A percentile compares a stretch with the other conserved stretches of the same genome.
Conservation (phyloP, 257 asterid genomes). For the Galeopsis tetrahit region DNA sequence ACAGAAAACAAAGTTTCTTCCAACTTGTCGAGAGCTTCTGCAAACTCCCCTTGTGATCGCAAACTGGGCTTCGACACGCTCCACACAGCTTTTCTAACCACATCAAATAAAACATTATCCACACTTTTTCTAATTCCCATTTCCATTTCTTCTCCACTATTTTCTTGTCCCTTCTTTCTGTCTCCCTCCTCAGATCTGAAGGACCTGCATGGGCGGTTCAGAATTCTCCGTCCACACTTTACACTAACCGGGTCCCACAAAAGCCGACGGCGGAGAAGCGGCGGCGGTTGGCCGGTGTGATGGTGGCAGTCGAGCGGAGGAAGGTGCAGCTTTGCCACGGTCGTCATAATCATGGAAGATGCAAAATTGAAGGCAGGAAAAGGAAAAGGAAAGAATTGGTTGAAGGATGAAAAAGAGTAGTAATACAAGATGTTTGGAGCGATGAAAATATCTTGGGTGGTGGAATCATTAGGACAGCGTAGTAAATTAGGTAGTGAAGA, state of each 20-base stretch:
- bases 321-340: conserved; percentile 65
- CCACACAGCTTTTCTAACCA: conserved; percentile 76
- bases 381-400: background rate
- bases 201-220: conserved; percentile 61
- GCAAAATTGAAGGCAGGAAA: background rate
- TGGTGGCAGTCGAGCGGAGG: conserved; percentile 56
- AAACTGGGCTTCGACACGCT: conserved; percentile 85
- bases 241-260: conserved; percentile 44
- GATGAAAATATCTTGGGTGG: conserved; percentile 29
- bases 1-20: conserved; percentile 76
- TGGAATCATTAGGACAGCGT: background rate
- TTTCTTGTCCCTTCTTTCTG: conserved; percentile 32
- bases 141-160: conserved; percentile 24
- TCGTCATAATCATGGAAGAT: conserved; percentile 46
- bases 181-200: conserved; percentile 66
- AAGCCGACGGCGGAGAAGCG: conserved; percentile 41
- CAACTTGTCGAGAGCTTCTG: conserved; percentile 71
- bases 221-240: conserved; percentile 44
- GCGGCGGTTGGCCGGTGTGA: conserved; percentile 48
- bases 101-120: conserved; percentile 45
- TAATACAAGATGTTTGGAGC: background rate
- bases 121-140: conserved; percentile 28
- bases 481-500: background rate
- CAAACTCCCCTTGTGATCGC: conserved; percentile 44
- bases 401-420: background rate